phyloP scores from a whole-genome alignment of 116 monocot genomes.

The Zostera marina region DNA sequence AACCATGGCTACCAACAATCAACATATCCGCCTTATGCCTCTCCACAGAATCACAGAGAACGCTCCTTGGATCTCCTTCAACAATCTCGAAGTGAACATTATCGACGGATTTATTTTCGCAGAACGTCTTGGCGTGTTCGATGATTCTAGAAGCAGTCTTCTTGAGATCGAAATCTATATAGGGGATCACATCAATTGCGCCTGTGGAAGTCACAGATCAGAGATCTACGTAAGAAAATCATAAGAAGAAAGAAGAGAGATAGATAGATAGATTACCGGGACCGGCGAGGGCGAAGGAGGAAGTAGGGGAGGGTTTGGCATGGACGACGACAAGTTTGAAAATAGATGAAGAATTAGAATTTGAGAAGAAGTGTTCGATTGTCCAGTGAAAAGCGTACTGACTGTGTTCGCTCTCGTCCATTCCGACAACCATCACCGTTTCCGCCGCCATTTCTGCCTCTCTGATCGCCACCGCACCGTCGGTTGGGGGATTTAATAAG shows the following conservation, averaged over 20 bases:
- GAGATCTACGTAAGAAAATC: background rate
- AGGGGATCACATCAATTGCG: conserved; percentile 33
- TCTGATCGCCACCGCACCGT: background rate
- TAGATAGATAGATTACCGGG: conserved; percentile 16
- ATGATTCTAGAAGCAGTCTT: conserved; percentile 22
- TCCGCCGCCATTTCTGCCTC: conserved; percentile 4
- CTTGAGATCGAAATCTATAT: conserved; percentile 40
- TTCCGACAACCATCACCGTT: conserved; percentile 51
- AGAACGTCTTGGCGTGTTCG: conserved; percentile 35
- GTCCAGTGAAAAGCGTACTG: conserved; percentile 75
- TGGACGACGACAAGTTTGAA: conserved; percentile 63
- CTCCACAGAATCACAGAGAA: too few species aligned
- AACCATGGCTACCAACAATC: too few species aligned
- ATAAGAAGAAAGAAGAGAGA: background rate
- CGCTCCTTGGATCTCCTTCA: too few species aligned
- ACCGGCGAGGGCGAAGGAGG: conserved; percentile 47
- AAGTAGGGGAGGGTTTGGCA: conserved; percentile 47
- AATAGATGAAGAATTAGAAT: background rate
- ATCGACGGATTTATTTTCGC: conserved; percentile 12
- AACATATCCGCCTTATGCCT: too few species aligned
- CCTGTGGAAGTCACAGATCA: conserved; percentile 20
- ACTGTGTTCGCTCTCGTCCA: conserved; percentile 93
- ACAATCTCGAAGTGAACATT: too few species aligned
- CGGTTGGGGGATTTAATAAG: background rate
- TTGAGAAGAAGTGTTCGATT: conserved; percentile 52